A percentile compares a stretch with the other conserved stretches of the same genome.
phyloP scores from a whole-genome alignment of 306 rosid genomes.

The Pyrus bretschneideri region DNA sequence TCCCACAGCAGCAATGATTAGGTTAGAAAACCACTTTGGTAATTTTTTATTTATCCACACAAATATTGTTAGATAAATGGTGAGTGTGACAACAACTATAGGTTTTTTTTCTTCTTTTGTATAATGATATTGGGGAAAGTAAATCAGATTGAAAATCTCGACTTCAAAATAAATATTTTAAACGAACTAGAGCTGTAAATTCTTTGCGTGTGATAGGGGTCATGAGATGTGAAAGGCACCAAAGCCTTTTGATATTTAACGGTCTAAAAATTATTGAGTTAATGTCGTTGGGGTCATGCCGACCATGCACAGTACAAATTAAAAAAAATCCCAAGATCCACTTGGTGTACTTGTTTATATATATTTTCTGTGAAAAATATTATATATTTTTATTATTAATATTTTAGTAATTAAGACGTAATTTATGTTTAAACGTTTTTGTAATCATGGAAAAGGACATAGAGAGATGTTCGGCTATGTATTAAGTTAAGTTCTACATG shows the following conservation, averaged over 20 bases:
- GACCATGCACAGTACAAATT: neutral
- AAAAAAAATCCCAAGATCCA: neutral
- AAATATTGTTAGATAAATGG: neutral
- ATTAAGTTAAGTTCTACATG: neutral
- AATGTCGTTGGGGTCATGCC: neutral
- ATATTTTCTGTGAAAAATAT: too few relatives aligned
- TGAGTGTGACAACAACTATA: constrained; percentile 21
- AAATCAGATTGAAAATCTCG: too few relatives aligned
- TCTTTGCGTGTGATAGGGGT: neutral
- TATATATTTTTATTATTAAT: too few relatives aligned
- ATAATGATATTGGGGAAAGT: too few relatives aligned
- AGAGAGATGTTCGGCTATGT: neutral
- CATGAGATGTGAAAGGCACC: constrained; percentile 24
- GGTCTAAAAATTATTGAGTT: constrained; percentile 19
- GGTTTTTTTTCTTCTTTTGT: neutral
- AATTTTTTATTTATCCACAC: constrained; percentile 19
- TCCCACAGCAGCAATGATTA: constrained; percentile 49
- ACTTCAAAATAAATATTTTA: too few relatives aligned
- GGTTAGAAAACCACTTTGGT: constrained; percentile 19
- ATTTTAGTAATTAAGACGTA: too few relatives aligned
- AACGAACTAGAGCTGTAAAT: too few relatives aligned
- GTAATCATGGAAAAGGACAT: too few relatives aligned
- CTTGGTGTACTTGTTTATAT: neutral
- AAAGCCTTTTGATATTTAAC: constrained; percentile 30
- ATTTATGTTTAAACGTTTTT: too few relatives aligned